Conservation (phyloP, 345 rosid species). For the Cardamine resedifolia region DNA sequence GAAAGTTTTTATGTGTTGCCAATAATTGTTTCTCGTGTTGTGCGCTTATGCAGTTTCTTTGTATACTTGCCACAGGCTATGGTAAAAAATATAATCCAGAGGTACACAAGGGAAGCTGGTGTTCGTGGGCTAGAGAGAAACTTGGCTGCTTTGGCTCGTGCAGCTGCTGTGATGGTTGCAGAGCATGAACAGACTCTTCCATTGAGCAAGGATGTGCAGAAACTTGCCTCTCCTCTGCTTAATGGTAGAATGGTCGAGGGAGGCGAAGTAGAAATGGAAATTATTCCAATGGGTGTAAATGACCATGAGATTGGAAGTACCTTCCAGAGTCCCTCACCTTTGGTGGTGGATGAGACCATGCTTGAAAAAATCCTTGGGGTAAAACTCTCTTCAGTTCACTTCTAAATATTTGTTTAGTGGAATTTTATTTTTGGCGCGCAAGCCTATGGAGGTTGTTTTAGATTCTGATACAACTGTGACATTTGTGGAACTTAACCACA, state of each 20-base stretch:
- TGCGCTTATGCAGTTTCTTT: conserved; percentile 17
- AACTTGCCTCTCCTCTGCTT: conserved; percentile 71
- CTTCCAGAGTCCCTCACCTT: conserved; percentile 62
- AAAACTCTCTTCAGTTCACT: conserved; percentile 29
- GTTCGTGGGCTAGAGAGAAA: conserved; percentile 89
- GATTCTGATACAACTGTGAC: neutral
- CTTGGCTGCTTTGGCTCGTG: conserved; percentile 95
- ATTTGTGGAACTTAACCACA: neutral
- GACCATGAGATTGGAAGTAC: conserved; percentile 72
- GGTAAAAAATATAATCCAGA: conserved; percentile 82
- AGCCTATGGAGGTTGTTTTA: neutral
- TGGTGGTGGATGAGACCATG: conserved; percentile 86
- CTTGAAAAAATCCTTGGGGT: conserved; percentile 97
- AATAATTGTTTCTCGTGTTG: neutral
- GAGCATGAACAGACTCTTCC: conserved; percentile 82
- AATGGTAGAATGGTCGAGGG: conserved; percentile 86
- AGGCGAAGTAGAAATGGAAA: conserved; percentile 97
- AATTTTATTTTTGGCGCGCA: neutral
- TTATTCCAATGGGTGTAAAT: conserved; percentile 84
- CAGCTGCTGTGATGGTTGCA: conserved; percentile 91
- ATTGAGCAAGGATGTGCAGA: conserved; percentile 72
- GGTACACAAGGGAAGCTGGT: conserved; percentile 99
- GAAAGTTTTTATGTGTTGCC: neutral
- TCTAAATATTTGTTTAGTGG: neutral
- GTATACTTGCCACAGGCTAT: conserved; percentile 47